Evolutionary conservation across 129 eudicot genomes (phyloP), one percentile per base, ranked within the genome.

Genomic region (Apium graveolens): DNA sequence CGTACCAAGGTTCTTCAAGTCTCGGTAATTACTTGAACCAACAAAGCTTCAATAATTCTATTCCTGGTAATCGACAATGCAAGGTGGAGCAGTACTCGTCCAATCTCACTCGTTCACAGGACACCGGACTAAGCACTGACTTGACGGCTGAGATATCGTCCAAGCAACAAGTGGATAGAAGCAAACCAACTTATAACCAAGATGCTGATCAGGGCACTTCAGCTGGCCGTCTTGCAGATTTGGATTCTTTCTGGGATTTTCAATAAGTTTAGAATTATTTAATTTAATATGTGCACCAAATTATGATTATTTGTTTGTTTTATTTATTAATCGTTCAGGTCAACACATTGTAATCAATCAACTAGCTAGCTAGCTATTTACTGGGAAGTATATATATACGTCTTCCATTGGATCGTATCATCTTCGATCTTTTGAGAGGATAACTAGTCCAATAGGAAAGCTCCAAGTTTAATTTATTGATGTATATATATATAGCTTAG

Each of bases 51-150:
- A 27, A 29, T 5, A 26, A 66, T 16, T 66, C 72, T 26, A 7
- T 20, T 24, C 49, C 10, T 27, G 1, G n/a, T 60, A 60, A 60
- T n/a, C 68, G 13, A 26, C 55, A 65, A 24, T 87, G 85, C 86
- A 87, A 91, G 63, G 84, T 77, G 75, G 97, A 89, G 26, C 87
- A 84, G 20, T 82, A 82, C 41, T 82, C 84, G 11, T n/a, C 81
- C 8, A 82, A 87, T 75, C 89, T 89, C 14, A 87, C 85, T 70
- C 86, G 41, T 7, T 91, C 97, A 57, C 97, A 91, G 76, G 97
- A 91, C 78, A 91, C 97, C n/a, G 93, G 93, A 41, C 76, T 89
- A 72, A 91, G 93, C 81, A 87, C 82, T 31, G 94, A 89, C 31
- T 32, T 85, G 69, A 86, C 88, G 13, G 66, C 86, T 24, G 94